Evolutionary conservation across 1,139 yeast genomes (phyloP).

Genomic region (Kazachstania sp.): DNA sequence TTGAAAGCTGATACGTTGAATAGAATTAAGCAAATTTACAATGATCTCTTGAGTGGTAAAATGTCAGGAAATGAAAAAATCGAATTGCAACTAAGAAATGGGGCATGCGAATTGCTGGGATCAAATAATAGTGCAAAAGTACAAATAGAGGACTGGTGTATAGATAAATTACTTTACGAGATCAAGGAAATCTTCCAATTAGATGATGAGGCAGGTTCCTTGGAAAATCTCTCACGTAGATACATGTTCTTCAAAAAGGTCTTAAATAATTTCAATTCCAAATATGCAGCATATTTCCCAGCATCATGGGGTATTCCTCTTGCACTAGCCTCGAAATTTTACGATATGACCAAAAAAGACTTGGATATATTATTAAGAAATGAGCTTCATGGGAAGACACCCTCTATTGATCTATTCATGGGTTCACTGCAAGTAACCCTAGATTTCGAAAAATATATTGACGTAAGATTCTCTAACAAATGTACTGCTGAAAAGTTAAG

Average conservation of each 20-base stretch:
- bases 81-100: slow-evolving; percentile 29
- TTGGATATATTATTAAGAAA: slow-evolving; percentile 40
- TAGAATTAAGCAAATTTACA: slow-evolving; percentile 70
- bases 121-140: slow-evolving; percentile 49
- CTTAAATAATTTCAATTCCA: slow-evolving; percentile 49
- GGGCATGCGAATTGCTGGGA: slow-evolving; percentile 67
- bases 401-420: slow-evolving; percentile 47
- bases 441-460: slow-evolving; percentile 72
- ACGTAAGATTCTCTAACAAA: slow-evolving; percentile 41
- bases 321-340: slow-evolving; percentile 53
- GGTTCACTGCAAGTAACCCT: slow-evolving; percentile 52
- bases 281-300: slow-evolving; percentile 53
- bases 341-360: slow-evolving; percentile 62
- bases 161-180: slow-evolving; percentile 62
- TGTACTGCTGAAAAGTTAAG: slow-evolving; percentile 44
- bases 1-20: slow-evolving; percentile 60
- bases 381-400: slow-evolving; percentile 28
- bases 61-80: slow-evolving; percentile 23
- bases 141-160: slow-evolving; percentile 66
- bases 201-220: slow-evolving; percentile 86
- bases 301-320: slow-evolving; percentile 61
- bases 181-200: slow-evolving; percentile 64
- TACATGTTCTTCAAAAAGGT: slow-evolving; percentile 74
- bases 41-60: slow-evolving; percentile 27
- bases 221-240: slow-evolving; percentile 76